Conservation (phyloP, 352 stramenopile species). For the Phytopythium litorale region DNA sequence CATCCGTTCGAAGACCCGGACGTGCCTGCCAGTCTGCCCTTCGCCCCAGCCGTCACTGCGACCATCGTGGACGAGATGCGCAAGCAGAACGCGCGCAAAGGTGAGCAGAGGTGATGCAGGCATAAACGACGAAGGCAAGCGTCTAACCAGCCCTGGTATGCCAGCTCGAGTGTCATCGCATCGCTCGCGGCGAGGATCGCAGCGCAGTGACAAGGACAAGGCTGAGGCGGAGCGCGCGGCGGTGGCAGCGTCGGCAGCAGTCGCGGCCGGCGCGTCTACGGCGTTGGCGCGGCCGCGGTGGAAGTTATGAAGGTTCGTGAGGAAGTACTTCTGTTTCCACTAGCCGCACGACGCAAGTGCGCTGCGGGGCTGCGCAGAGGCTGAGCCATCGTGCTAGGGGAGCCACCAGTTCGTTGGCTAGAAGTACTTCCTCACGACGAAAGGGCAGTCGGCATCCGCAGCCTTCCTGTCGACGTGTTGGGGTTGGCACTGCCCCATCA, state of each 20-base stretch:
- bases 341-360: constrained; percentile 8
- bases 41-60: constrained; percentile 45
- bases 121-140: neutral
- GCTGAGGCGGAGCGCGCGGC: neutral
- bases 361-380: neutral
- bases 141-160: neutral
- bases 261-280: constrained; percentile 7
- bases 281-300: constrained; percentile 18
- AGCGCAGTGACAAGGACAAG: constrained; percentile 12
- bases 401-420: neutral
- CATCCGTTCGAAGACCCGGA: constrained; percentile 80
- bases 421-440: constrained; percentile 17
- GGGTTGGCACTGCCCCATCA: neutral
- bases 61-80: constrained; percentile 42
- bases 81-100: constrained; percentile 15
- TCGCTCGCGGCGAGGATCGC: constrained; percentile 7
- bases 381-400: neutral
- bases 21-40: constrained; percentile 44
- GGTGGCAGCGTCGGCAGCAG: constrained; percentile 3
- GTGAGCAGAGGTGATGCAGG: neutral
- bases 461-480: neutral
- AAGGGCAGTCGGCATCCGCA: neutral
- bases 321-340: constrained; percentile 26
- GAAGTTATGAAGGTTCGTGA: constrained; percentile 35
- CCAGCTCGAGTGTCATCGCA: constrained; percentile 8